Evolutionary conservation across 1,284 basidiomycete species (phyloP), one percentile per base, ranked within the genome.

Genomic region (Chalciporus sp.): DNA sequence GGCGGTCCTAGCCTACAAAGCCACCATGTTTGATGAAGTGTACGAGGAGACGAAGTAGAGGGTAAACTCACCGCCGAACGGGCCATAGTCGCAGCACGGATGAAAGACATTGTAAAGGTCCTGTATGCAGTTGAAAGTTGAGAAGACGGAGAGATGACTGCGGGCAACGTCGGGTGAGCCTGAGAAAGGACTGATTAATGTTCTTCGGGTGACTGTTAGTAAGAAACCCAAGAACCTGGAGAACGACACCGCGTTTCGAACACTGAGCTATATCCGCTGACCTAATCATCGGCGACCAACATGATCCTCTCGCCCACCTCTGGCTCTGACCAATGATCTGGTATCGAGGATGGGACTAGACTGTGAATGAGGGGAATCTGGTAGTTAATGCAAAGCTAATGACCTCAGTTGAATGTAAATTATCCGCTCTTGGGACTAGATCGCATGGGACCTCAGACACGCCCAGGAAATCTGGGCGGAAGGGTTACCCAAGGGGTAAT

Each of bases 81-180:
- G 26, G 75, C 65, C 37, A 74, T 47, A 8, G 67, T 61, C 23
- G 75, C 69, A 49, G 66, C 62, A 48, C 78, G 74, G 48, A 80
- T 57, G 63, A 81, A 68, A 8, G 79, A 79, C 81, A 82, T 82
- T 56, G 9, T 10, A 51, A 42, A n/a, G 23, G 8, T 11, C 20
- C n/a, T 33, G 31, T 33, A 33, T 12, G 31, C 2, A 33, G 31
- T 19, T 1, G 51, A 57, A 26, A 28, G 28, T 47, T 6, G 20
- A 35, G 44, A 35, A 17, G 17, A 16, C 19, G 14, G 31, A 26
- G 20, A 10, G 14, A 12, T 4, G 16, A 20, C 7, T 39, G 11
- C 40, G 51, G 51, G 40, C 11, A 28, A 26, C 26, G 26, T 44
- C 44, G 50, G 57, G 27, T 23, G 41, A 47, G 64, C 65, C 62